Conservation (phyloP, 805 yeast genomes). For the Saturnispora ahearnii region DNA sequence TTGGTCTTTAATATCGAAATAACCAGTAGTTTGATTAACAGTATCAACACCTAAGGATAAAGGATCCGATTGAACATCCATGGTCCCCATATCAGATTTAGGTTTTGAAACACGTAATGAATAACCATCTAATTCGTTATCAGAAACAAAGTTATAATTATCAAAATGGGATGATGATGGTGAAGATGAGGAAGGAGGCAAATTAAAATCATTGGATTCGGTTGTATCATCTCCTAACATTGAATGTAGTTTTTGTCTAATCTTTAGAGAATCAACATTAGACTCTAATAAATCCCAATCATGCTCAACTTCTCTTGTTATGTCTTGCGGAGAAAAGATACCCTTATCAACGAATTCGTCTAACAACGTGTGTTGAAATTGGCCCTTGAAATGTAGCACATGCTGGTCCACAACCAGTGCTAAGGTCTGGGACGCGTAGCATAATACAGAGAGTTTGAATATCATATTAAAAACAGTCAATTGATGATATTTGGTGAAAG, state of each 20-base stretch:
- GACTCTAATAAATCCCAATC: conserved; percentile 12
- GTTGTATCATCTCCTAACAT: not conserved
- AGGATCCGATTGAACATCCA: conserved; percentile 33
- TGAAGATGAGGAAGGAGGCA: not conserved
- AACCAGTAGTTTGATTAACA: conserved; percentile 79
- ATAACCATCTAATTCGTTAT: conserved; percentile 16
- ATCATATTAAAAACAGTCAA: not conserved
- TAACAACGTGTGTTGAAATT: conserved; percentile 6
- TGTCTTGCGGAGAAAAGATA: not conserved
- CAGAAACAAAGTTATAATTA: conserved; percentile 5
- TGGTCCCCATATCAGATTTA: not conserved
- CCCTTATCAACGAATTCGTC: conserved; percentile 10
- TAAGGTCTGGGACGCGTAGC: too few relatives aligned
- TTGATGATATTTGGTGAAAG: not conserved
- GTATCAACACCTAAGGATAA: conserved; percentile 65
- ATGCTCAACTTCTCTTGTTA: conserved; percentile 5
- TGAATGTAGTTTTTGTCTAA: not conserved
- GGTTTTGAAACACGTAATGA: conserved; percentile 18
- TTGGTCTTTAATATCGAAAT: conserved; percentile 51
- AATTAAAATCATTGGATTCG: not conserved
- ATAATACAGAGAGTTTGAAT: not conserved
- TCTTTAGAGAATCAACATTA: not conserved
- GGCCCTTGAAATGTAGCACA: not conserved
- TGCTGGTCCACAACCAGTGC: not conserved
- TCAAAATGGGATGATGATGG: not conserved